A percentile compares a stretch with the other conserved stretches of the same genome.
Conservation (phyloP, 371 early-diverging fungal genomes). For the Mortierella sp. region DNA sequence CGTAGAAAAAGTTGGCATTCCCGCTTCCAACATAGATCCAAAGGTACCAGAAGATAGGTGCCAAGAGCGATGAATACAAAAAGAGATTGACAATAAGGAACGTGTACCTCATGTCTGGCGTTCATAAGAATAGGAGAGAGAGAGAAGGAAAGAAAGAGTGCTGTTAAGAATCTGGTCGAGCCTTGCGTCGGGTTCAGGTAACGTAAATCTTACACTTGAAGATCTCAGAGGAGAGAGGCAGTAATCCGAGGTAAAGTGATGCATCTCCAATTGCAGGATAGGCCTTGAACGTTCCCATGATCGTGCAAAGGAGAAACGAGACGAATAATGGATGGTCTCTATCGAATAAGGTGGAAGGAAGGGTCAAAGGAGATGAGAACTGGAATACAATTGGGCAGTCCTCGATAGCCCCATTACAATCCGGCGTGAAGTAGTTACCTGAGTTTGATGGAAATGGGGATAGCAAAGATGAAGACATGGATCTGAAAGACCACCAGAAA, state of each 20-base stretch:
- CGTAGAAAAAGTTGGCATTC: slow-evolving; percentile 98
- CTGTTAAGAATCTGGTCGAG: too few species aligned
- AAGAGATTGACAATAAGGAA: slow-evolving; percentile 74
- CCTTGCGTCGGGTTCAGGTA: too few species aligned
- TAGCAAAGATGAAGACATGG: slow-evolving; percentile 82
- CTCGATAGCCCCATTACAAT: neutral
- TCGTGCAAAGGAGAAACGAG: slow-evolving; percentile 70
- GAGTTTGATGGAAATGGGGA: slow-evolving; percentile 82
- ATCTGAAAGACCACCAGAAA: slow-evolving; percentile 94
- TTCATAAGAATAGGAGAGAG: too few species aligned
- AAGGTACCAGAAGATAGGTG: slow-evolving; percentile 92
- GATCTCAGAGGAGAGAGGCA: slow-evolving; percentile 84
- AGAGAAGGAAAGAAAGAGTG: too few species aligned
- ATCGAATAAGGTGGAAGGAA: slow-evolving; percentile 1
- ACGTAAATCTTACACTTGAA: slow-evolving; percentile 79
- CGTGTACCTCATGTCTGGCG: slow-evolving; percentile 77
- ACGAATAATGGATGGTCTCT: slow-evolving; percentile 86
- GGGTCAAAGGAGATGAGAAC: neutral
- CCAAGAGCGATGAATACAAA: slow-evolving; percentile 77
- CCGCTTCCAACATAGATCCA: slow-evolving; percentile 96
- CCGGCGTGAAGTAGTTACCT: slow-evolving; percentile 55
- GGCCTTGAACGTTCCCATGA: slow-evolving; percentile 88
- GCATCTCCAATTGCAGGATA: slow-evolving; percentile 92
- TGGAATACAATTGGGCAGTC: neutral
- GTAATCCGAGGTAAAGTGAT: slow-evolving; percentile 80